phyloP scores from a whole-genome alignment of 163 green algal genomes.

The Scenedesmus sp. region DNA sequence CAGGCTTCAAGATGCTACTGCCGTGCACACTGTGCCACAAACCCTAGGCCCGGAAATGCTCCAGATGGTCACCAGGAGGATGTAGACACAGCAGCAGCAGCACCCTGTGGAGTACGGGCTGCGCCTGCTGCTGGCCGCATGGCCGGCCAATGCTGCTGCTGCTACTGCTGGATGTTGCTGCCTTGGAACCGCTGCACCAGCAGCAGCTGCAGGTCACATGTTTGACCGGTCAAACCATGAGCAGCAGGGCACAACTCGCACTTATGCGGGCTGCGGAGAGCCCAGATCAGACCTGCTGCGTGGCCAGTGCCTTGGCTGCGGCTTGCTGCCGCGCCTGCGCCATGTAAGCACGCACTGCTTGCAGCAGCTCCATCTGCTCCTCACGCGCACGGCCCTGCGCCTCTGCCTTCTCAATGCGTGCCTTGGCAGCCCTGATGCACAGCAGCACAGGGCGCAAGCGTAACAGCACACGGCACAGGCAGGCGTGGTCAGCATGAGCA shows the following conservation, averaged over 20 bases:
- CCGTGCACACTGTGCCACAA: background rate
- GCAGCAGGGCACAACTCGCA: background rate
- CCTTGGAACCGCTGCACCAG: background rate
- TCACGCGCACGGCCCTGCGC: slow-evolving; percentile 20
- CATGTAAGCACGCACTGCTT: slow-evolving; percentile 46
- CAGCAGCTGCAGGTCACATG: background rate
- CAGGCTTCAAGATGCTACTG: background rate
- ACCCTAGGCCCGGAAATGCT: background rate
- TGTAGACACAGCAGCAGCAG: background rate
- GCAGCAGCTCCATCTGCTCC: slow-evolving; percentile 53
- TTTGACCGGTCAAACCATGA: background rate
- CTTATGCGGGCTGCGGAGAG: background rate
- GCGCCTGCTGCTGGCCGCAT: background rate
- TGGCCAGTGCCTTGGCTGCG: background rate
- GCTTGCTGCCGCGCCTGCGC: background rate
- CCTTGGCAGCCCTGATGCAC: slow-evolving; percentile 29
- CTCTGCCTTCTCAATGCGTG: slow-evolving; percentile 46
- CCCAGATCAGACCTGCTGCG: background rate
- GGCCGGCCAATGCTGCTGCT: background rate
- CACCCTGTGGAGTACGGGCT: background rate
- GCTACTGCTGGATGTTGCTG: background rate
- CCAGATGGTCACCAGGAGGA: background rate
- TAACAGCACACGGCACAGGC: background rate
- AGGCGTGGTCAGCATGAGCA: background rate
- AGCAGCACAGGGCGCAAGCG: background rate